Base-by-base conservation (phyloP, 2,329 filamentous ascomycete genomes). In the Scedosporium dehoogii region DNA sequence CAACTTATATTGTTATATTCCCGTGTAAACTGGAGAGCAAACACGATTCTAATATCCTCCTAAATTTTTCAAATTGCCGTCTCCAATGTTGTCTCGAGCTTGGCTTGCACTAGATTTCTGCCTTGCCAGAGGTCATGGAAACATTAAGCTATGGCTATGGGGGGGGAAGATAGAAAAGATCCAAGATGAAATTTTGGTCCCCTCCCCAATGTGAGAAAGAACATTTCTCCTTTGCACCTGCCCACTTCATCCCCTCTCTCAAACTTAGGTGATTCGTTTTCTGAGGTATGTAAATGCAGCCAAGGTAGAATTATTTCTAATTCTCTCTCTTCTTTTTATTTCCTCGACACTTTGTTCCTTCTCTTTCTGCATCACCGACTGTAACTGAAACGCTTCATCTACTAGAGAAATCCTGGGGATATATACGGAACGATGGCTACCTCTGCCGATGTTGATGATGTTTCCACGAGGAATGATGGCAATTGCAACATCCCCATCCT, bases 401-500 rank as follows among this genome's bases (percentile, higher is more conserved):
- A 46, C 44, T 21, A 18, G 44, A 48, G 16, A 18, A 48, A 48
- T 48, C 16, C 18, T 48, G 44, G 44, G 44, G n/a, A 21, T 10
- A n/a, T 10, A 21, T 48, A n/a, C 18, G n/a, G 18, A 48, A 59
- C 58, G 5, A 60, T 60, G 59, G 59, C 46, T 21, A 12, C 21
- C 21, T 38, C 56, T 21, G 38, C 56, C n/a, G 48, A 25, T 18
- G 29, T 41, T 18, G 53, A 57, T 14, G 46, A 59, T 18, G 48
- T 7, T 33, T 25, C 38, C 16, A 44, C 29, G 2, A 55, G 51
- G 48, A 64, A 66, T 53, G 62, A 38, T 46, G 48, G 42, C 41
- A 64, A 63, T 57, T 62, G 55, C 18, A 64, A 64, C 58, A 58
- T 46, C n/a, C 59, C 65, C 4, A 59, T 61, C 53, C 27, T 63